Evolutionary conservation across 805 yeast species (phyloP).

Genomic region (Candida succiphila): DNA sequence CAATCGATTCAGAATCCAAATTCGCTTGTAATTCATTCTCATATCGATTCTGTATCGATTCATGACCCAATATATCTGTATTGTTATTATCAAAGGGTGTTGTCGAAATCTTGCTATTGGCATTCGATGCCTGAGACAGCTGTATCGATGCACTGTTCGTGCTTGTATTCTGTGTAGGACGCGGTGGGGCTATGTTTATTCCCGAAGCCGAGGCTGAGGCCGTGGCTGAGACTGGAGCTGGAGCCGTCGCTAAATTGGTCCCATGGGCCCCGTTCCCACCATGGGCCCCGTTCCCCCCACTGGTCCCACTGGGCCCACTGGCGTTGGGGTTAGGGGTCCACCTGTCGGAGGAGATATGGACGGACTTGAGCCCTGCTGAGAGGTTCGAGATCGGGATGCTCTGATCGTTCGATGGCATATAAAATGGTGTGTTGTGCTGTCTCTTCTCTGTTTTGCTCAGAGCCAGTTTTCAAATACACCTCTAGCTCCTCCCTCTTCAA

Average conservation of each 20-base stretch:
- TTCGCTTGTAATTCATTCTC: constrained; percentile 35
- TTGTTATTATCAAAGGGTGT: constrained; percentile 3
- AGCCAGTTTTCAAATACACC: too few relatives aligned
- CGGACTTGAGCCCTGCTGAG: constrained; percentile 28
- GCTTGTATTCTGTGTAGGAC: constrained; percentile 10
- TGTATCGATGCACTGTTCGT: background rate
- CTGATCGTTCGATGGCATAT: too few relatives aligned
- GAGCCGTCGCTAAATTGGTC: constrained; percentile 2
- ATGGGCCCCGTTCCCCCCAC: constrained; percentile 2
- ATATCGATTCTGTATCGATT: constrained; percentile 31
- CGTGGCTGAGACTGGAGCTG: constrained; percentile 4
- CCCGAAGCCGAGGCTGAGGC: constrained; percentile 3
- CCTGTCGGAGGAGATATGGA: constrained; percentile 11
- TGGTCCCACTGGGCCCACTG: constrained; percentile 2
- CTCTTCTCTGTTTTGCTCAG: too few relatives aligned
- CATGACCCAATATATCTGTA: constrained; percentile 16
- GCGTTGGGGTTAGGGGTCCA: background rate
- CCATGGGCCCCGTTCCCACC: constrained; percentile 1
- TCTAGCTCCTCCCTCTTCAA: too few relatives aligned
- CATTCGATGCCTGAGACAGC: constrained; percentile 3
- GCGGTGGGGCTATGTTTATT: constrained; percentile 8
- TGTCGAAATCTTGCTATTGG: constrained; percentile 4
- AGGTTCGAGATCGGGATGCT: constrained; percentile 24
- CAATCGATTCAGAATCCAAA: constrained; percentile 31
- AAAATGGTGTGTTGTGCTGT: too few relatives aligned